Conservation (phyloP, 805 yeast species). For the Starmerella scarabaei region DNA sequence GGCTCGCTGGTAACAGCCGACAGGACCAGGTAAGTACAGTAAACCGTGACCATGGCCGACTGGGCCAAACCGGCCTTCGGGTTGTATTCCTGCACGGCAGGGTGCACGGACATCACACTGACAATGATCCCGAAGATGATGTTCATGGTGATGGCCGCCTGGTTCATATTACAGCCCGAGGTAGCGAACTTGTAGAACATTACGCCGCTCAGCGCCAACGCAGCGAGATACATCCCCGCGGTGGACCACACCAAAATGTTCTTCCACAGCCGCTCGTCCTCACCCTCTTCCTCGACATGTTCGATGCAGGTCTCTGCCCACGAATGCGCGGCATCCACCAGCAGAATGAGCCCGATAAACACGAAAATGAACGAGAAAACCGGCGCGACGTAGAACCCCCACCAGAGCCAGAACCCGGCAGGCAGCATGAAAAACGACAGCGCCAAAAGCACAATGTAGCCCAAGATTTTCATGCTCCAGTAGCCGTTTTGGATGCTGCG, state of each 20-base stretch:
- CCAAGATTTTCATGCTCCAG: conserved; percentile 57
- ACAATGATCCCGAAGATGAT: conserved; percentile 50
- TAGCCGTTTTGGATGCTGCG: conserved; percentile 74
- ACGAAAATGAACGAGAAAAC: conserved; percentile 73
- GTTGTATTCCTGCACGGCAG: conserved; percentile 77
- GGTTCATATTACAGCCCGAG: conserved; percentile 75
- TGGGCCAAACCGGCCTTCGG: conserved; percentile 96
- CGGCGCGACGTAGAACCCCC: conserved; percentile 85
- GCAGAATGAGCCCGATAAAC: conserved; percentile 73
- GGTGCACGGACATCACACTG: conserved; percentile 62
- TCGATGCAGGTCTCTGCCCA: conserved; percentile 96
- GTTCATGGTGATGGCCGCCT: conserved; percentile 71
- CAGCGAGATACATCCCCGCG: conserved; percentile 62
- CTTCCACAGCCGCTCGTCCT: conserved; percentile 58
- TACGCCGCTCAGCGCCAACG: conserved; percentile 56
- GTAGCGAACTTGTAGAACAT: conserved; percentile 79
- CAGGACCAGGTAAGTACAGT: conserved; percentile 81
- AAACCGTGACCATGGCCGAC: conserved; percentile 86
- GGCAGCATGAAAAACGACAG: conserved; percentile 70
- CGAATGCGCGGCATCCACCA: conserved; percentile 95
- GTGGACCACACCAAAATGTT: conserved; percentile 77
- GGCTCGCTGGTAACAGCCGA: conserved; percentile 95
- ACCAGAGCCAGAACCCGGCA: conserved; percentile 69
- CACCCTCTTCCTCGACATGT: conserved; percentile 67
- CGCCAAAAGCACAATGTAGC: conserved; percentile 40